Evolutionary conservation across 1,284 basidiomycete genomes (phyloP).

Genomic region (Rugosomyces carneus): DNA sequence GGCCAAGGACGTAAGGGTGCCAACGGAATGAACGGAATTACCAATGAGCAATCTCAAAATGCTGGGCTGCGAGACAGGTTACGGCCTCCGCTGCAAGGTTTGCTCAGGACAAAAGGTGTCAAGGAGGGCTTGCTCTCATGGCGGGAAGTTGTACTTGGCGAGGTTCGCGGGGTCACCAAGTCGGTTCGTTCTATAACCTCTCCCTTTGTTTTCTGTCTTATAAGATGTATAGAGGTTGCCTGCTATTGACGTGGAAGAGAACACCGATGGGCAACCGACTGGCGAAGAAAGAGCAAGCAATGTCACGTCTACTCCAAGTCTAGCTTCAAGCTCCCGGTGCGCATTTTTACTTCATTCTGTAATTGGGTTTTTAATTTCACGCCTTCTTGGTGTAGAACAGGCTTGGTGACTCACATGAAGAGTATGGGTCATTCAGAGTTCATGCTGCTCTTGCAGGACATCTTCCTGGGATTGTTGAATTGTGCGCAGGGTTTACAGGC

Average conservation of each 20-base stretch:
- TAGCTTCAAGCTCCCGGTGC: constrained; percentile 7
- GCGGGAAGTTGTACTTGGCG: constrained; percentile 68
- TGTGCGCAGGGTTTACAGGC: constrained; percentile 68
- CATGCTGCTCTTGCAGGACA: constrained; percentile 50
- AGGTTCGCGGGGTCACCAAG: constrained; percentile 59
- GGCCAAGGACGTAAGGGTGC: constrained; percentile 28
- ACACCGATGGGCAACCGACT: background rate
- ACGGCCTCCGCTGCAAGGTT: constrained; percentile 67
- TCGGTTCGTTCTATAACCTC: constrained; percentile 19
- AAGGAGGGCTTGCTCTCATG: constrained; percentile 70
- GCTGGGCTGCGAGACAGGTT: constrained; percentile 52
- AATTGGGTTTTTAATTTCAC: background rate
- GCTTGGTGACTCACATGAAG: constrained; percentile 55
- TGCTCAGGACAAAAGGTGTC: constrained; percentile 70
- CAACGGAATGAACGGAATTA: background rate
- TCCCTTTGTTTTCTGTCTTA: constrained; percentile 2
- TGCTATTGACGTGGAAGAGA: constrained; percentile 43
- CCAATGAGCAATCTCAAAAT: constrained; percentile 11
- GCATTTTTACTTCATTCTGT: background rate
- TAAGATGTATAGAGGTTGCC: constrained; percentile 44
- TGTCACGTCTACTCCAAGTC: constrained; percentile 3
- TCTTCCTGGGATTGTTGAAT: constrained; percentile 65
- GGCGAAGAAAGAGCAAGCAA: background rate
- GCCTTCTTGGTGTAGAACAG: background rate
- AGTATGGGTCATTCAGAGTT: constrained; percentile 69